These are phyloP conservation scores for Fusarium dimerum DNA, from an alignment of 2,329 filamentous ascomycete genomes.

Conservation along the genomic window DNA sequence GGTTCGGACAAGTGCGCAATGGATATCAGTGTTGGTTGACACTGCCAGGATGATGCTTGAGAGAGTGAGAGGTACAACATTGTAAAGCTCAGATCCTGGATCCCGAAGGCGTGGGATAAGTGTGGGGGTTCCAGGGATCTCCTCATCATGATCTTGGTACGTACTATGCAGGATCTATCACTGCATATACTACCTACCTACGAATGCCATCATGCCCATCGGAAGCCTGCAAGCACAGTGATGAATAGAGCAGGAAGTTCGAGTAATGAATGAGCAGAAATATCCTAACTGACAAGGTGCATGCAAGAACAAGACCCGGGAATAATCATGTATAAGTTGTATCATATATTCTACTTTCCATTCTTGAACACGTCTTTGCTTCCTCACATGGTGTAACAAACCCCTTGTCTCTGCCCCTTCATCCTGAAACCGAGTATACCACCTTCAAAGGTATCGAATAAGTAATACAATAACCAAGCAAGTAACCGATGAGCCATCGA, in stretches of 20 bases:
- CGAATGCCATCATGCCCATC: too few relatives aligned
- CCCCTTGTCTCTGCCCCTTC: background rate
- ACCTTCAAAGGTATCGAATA: background rate
- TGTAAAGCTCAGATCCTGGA: conserved; percentile 7
- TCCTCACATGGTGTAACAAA: background rate
- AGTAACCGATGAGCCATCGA: background rate
- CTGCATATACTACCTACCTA: too few relatives aligned
- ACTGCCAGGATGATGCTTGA: conserved; percentile 17
- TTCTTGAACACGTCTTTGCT: background rate
- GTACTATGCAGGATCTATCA: background rate
- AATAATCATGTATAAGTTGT: background rate
- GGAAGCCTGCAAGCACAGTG: too few relatives aligned
- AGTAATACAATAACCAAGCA: background rate
- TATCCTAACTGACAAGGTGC: too few relatives aligned
- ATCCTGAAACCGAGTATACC: background rate
- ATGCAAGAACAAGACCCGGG: too few relatives aligned
- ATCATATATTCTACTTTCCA: background rate
- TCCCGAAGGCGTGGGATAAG: conserved; percentile 25
- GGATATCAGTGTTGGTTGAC: background rate
- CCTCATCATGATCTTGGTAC: background rate
- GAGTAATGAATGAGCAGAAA: too few relatives aligned
- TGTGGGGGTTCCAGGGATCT: conserved; percentile 14
- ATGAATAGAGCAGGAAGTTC: too few relatives aligned
- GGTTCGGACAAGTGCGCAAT: background rate
- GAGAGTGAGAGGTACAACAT: background rate